These are phyloP conservation scores for Daldinia eschscholtzii DNA, from an alignment of 2,329 filamentous ascomycete species.

Conservation along the genomic window DNA sequence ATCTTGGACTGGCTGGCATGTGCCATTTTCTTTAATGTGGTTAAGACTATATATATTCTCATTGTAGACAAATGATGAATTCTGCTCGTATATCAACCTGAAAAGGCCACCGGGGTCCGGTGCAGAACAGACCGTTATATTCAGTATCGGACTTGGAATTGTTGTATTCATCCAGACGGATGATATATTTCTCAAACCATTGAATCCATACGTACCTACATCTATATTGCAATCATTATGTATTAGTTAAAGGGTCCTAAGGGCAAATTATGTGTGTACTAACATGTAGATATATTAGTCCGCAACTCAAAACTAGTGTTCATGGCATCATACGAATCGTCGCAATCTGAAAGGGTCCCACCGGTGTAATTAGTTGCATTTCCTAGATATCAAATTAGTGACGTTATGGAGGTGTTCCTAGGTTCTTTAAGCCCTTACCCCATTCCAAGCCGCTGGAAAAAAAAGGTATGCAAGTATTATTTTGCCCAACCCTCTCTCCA, in stretches of 20 bases:
- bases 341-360: no score
- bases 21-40: no score
- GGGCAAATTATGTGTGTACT: no score
- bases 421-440: not conserved
- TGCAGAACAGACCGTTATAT: constrained; percentile 34
- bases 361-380: no score
- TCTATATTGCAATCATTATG: not conserved
- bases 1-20: no score
- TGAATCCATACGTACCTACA: constrained; percentile 42
- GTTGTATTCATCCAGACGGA: constrained; percentile 29
- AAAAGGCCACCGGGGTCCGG: no score
- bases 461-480: constrained; percentile 19
- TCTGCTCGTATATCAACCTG: no score
- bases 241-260: no score
- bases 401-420: no score
- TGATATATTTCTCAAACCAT: constrained; percentile 25
- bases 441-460: no score
- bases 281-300: constrained; percentile 14
- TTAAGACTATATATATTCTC: constrained; percentile 41
- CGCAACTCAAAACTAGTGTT: not conserved
- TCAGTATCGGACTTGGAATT: constrained; percentile 34
- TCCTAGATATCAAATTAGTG: no score
- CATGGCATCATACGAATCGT: no score
- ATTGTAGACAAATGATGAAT: constrained; percentile 15
- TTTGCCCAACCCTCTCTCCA: constrained; percentile 41